phyloP scores from a whole-genome alignment of 768 basidiomycete species.

The Filobasidium floriforme region DNA sequence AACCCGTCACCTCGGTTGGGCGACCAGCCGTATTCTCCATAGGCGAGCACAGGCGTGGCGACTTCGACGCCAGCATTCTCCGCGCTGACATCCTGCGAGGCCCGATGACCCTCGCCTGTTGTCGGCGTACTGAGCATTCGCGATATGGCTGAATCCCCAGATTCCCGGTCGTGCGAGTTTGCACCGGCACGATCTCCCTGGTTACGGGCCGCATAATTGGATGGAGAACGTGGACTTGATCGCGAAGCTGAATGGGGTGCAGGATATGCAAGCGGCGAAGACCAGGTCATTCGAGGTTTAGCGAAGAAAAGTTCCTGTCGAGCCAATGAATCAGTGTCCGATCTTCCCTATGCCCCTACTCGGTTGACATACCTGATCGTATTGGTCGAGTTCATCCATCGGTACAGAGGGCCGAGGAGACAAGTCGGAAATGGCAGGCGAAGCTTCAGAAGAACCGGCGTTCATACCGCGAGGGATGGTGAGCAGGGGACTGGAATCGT shows the following conservation, averaged over 20 bases:
- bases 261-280: neutral
- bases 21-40: neutral
- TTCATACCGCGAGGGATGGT: too few relatives aligned
- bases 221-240: neutral
- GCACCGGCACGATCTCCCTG: neutral
- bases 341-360: too few relatives aligned
- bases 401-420: neutral
- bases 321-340: neutral
- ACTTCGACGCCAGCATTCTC: neutral
- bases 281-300: neutral
- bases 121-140: neutral
- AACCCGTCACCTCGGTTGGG: neutral
- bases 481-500: too few relatives aligned
- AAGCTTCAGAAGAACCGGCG: neutral
- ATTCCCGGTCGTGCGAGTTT: neutral
- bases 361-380: slow-evolving; percentile 1
- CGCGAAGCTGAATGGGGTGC: neutral
- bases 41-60: neutral
- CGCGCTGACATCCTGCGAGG: neutral
- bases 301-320: slow-evolving; percentile 2
- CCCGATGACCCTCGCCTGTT: neutral
- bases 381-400: slow-evolving; percentile 6
- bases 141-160: neutral
- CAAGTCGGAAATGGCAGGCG: neutral
- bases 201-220: neutral